Base-by-base conservation (phyloP, 345 rosid genomes). In the Pseudoturritis turrita region DNA sequence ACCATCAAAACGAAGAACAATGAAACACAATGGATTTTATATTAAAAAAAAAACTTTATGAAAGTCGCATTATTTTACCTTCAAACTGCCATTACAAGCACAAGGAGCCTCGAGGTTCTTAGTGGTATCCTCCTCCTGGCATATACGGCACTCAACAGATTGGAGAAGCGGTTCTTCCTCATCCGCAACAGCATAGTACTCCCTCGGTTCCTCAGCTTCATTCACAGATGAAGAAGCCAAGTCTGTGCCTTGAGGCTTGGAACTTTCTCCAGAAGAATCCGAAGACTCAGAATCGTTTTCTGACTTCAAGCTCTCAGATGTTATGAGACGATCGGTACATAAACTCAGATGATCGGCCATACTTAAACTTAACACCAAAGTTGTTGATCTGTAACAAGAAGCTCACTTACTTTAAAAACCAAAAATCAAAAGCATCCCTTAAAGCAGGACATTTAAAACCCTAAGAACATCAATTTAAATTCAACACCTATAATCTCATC, bases 1-100 rank as follows among this genome's bases (percentile, higher is more conserved):
- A 33, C 47, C 65, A 53, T 31, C 19, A 35, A 6, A 40, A 25
- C 7, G 31, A 58, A 58, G 3, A 73, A 65, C 15, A 72, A 55
- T 11, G 10, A 51, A 12, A 35, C 47, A 9, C 5, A 40, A 40
- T 8, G 29, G 31, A 36, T 5, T 52, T 10, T 19, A 33, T 7
- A 7, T 8, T 10, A 49, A 18, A 11, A 14, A 17, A 10, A 5
- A n/a, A 29, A 51, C 18, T 22, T 22, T 11, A n/a, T 33, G 4
- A 56, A 62, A 36, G 6, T 41, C 5, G 3, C 7, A 54, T 19
- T 15, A 17, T 14, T 28, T 29, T 80, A 94, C 98, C 98, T 94
- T 94, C 83, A 94, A 82, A 80, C 98, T 94, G 39, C 98, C 98
- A 62, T 87, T 84, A 76, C 98, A 94, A 44, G 88, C 87, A 84